Conservation (phyloP, 148 eudicot genomes). For the Cornus controversa region DNA sequence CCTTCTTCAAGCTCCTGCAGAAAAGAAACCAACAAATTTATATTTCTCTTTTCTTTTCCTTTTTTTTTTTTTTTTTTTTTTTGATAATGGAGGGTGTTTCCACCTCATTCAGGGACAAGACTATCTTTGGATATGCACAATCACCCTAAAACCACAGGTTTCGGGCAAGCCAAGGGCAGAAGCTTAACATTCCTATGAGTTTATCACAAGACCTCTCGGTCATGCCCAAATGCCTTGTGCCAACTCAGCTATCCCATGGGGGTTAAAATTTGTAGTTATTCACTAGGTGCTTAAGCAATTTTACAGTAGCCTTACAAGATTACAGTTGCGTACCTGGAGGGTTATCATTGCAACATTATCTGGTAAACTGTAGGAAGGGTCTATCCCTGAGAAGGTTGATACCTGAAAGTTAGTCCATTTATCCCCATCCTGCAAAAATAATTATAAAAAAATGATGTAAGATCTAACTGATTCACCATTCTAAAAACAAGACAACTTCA, state of each 20-base stretch:
- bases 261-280: too few species aligned
- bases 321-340: slow-evolving; percentile 56
- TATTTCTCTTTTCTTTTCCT: background rate
- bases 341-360: slow-evolving; percentile 81
- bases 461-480: background rate
- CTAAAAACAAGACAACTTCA: background rate
- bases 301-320: background rate
- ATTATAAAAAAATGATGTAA: background rate
- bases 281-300: background rate
- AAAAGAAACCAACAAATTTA: too few species aligned
- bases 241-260: too few species aligned
- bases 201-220: too few species aligned
- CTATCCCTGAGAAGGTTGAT: slow-evolving; percentile 32
- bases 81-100: background rate
- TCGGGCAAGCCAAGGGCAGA: too few species aligned
- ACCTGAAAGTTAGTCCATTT: slow-evolving; percentile 40
- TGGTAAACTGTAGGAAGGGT: slow-evolving; percentile 51
- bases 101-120: too few species aligned
- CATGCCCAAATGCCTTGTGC: too few species aligned
- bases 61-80: too few species aligned
- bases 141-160: too few species aligned
- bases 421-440: slow-evolving; percentile 35
- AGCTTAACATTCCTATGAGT: too few species aligned
- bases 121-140: too few species aligned
- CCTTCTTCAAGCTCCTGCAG: slow-evolving; percentile 78